Percentiles rank a stretch among this genome's conserved stretches.
Evolutionary conservation across 441 rosid species (phyloP).

Genomic region (Erodium trifolium): DNA sequence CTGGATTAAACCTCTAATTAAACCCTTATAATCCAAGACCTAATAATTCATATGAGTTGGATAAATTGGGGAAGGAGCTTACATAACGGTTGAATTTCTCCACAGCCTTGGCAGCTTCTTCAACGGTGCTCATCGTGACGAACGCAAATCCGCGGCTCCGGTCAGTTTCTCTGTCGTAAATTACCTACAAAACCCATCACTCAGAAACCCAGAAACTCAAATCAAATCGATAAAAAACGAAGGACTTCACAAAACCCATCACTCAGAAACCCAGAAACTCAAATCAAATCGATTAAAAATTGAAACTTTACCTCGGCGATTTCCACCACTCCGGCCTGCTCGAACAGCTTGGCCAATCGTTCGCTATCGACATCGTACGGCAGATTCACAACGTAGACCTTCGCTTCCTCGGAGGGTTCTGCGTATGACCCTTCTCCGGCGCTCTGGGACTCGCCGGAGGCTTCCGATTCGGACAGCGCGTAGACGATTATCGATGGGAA

Average conservation of each 20-base stretch:
- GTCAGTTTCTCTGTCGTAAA: constrained; percentile 72
- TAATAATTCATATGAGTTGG: no score
- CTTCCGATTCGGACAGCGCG: constrained; percentile 7
- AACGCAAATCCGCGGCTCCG: constrained; percentile 91
- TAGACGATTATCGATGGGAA: background rate
- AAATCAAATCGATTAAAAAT: background rate
- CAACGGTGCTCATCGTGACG: constrained; percentile 83
- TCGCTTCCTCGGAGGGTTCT: constrained; percentile 16
- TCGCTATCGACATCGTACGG: constrained; percentile 22
- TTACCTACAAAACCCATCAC: constrained; percentile 36
- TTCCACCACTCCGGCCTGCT: constrained; percentile 15
- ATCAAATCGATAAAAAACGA: background rate
- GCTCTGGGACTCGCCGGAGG: background rate
- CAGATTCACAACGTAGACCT: constrained; percentile 19
- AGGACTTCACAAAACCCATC: constrained; percentile 6
- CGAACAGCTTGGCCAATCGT: constrained; percentile 20
- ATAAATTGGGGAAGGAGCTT: constrained; percentile 24
- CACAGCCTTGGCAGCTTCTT: constrained; percentile 79
- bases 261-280: background rate
- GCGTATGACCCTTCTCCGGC: background rate
- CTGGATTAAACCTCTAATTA: constrained; percentile 23
- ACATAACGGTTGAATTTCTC: constrained; percentile 60
- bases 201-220: background rate
- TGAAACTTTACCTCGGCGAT: constrained; percentile 4
- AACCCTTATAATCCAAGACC: background rate